phyloP scores from a whole-genome alignment of 139 green algal genomes.

The Chlamydomonas schloesseri region DNA sequence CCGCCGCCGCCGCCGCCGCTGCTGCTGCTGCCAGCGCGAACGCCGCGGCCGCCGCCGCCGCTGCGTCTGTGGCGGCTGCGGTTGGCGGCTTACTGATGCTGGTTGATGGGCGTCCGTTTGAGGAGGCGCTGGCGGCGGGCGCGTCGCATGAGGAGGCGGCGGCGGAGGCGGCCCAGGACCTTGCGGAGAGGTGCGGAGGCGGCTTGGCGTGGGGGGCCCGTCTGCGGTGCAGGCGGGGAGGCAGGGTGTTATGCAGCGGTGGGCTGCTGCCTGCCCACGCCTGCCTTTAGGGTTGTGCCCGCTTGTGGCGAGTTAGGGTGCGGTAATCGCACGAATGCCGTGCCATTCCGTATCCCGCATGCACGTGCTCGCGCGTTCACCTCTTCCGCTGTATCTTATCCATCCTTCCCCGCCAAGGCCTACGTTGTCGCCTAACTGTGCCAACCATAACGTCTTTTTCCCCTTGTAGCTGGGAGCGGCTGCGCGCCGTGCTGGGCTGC shows the following conservation, averaged over 20 bases:
- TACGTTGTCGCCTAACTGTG: no score
- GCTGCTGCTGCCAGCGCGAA: not conserved
- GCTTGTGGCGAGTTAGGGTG: no score
- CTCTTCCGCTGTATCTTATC: no score
- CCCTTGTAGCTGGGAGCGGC: slow-evolving; percentile 29
- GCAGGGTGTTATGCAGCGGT: no score
- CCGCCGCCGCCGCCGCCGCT: not conserved
- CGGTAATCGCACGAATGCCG: no score
- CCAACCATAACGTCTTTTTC: not conserved
- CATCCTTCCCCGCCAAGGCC: no score
- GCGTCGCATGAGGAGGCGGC: not conserved
- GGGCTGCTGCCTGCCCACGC: no score
- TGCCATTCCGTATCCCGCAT: no score
- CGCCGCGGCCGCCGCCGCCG: not conserved
- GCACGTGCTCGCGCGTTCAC: no score
- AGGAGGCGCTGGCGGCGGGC: slow-evolving; percentile 22
- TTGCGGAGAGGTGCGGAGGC: slow-evolving; percentile 11
- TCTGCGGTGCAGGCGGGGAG: no score
- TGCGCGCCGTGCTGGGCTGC: not conserved
- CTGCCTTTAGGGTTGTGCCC: no score
- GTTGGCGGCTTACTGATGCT: slow-evolving; percentile 7
- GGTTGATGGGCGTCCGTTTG: slow-evolving; percentile 23
- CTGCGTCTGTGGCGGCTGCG: not conserved
- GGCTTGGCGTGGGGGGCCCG: not conserved
- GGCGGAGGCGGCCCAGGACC: slow-evolving; percentile 22